Conservation (phyloP, 192 early-diverging fungal species). For the Coemansia sp. region DNA sequence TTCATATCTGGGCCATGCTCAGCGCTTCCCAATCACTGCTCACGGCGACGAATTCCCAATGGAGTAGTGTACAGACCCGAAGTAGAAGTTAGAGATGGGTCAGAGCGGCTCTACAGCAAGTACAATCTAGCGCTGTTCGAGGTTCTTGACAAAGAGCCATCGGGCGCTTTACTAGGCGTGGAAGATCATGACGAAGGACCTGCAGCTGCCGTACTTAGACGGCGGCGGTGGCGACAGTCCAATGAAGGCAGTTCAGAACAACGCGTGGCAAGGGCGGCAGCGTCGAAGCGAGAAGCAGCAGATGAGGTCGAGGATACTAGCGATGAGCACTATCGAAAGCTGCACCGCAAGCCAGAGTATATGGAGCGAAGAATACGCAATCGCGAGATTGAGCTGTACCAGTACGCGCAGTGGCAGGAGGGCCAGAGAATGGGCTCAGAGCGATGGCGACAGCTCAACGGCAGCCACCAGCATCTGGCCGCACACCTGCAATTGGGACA, state of each 20-base stretch:
- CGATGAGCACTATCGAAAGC: slow-evolving; percentile 32
- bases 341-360: slow-evolving; percentile 53
- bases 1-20: slow-evolving; percentile 30
- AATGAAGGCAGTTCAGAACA: not conserved
- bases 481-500: not conserved
- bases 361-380: slow-evolving; percentile 50
- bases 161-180: not conserved
- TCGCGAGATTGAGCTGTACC: slow-evolving; percentile 53
- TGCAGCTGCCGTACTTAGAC: slow-evolving; percentile 28
- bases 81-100: slow-evolving; percentile 34
- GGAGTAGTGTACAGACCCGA: slow-evolving; percentile 27
- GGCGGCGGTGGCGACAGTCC: slow-evolving; percentile 15
- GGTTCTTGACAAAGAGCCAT: slow-evolving; percentile 9
- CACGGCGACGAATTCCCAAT: slow-evolving; percentile 5
- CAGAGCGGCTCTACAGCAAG: slow-evolving; percentile 41
- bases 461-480: slow-evolving; percentile 12
- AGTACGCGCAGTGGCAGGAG: slow-evolving; percentile 52
- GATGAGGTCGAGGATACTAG: slow-evolving; percentile 31
- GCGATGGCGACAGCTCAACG: slow-evolving; percentile 11
- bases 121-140: slow-evolving; percentile 42
- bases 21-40: slow-evolving; percentile 17
- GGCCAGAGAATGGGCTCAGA: slow-evolving; percentile 22
- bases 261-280: not conserved
- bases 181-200: slow-evolving; percentile 18
- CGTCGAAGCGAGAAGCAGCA: not conserved